Evolutionary conservation across 805 yeast species (phyloP).

Genomic region (Yamadazyma sp.): DNA sequence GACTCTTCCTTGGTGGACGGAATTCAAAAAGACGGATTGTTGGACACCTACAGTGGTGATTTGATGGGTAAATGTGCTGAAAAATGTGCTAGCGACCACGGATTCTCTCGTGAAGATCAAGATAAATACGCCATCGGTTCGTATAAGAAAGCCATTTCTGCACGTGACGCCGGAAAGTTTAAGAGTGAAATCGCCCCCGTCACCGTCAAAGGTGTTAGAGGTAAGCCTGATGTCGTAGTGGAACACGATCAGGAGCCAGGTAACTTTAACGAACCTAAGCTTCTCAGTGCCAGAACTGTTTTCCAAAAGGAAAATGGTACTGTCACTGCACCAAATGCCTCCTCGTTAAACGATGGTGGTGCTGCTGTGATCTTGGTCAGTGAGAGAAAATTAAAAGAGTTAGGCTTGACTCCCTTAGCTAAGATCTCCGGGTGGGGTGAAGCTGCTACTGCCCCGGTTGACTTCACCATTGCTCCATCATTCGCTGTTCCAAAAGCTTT

Average conservation of each 20-base stretch:
- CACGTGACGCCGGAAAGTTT: constrained; percentile 81
- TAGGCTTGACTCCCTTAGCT: constrained; percentile 86
- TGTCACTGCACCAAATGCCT: constrained; percentile 96
- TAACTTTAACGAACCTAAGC: constrained; percentile 74
- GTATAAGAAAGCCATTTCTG: constrained; percentile 82
- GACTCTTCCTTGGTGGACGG: constrained; percentile 81
- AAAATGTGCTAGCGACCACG: constrained; percentile 86
- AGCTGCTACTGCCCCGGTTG: constrained; percentile 93
- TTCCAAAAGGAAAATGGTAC: constrained; percentile 90
- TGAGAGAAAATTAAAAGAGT: constrained; percentile 79
- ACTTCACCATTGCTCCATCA: constrained; percentile 95
- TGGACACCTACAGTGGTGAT: constrained; percentile 82
- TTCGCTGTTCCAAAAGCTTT: constrained; percentile 95
- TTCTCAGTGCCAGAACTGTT: constrained; percentile 83
- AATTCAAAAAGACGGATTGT: constrained; percentile 85
- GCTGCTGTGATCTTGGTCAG: constrained; percentile 91
- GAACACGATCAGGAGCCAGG: constrained; percentile 79
- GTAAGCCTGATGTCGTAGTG: constrained; percentile 56
- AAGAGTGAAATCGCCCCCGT: constrained; percentile 79
- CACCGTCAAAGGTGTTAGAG: constrained; percentile 85
- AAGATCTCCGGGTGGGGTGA: constrained; percentile 95
- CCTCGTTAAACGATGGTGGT: constrained; percentile 96
- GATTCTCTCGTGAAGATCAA: constrained; percentile 78
- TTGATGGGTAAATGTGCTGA: constrained; percentile 99
- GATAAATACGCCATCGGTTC: constrained; percentile 85